These are phyloP conservation scores for Cinchona pubescens DNA, from an alignment of 257 asterid genomes.

Conservation along the genomic window DNA sequence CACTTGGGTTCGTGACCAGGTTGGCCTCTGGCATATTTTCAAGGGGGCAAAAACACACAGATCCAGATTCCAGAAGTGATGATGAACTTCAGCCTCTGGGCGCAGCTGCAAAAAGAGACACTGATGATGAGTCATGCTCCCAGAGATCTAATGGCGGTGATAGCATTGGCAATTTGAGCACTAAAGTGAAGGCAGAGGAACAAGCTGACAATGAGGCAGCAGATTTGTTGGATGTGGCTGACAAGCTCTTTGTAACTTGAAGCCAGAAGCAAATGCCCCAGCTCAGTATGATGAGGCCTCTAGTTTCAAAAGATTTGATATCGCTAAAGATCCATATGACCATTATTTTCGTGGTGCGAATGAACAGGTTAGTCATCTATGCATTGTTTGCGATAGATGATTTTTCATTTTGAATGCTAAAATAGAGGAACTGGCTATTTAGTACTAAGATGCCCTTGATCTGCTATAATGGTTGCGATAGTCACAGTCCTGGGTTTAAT, in stretches of 20 bases:
- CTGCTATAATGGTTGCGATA: not conserved
- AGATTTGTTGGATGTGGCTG: slow-evolving; percentile 44
- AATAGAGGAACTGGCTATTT: too few relatives aligned
- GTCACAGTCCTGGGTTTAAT: not conserved
- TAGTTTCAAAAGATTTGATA: slow-evolving; percentile 79
- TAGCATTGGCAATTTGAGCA: slow-evolving; percentile 33
- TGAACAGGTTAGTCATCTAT: slow-evolving; percentile 59
- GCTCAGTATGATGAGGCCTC: slow-evolving; percentile 31
- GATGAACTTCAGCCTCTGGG: slow-evolving; percentile 52
- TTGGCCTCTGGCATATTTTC: slow-evolving; percentile 89
- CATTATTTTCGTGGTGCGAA: slow-evolving; percentile 64
- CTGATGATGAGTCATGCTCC: slow-evolving; percentile 46
- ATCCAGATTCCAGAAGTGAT: slow-evolving; percentile 56
- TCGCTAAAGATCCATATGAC: slow-evolving; percentile 71
- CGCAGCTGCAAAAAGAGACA: slow-evolving; percentile 31
- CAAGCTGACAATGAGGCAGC: slow-evolving; percentile 34
- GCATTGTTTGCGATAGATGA: not conserved
- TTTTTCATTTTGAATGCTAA: not conserved
- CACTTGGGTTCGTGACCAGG: slow-evolving; percentile 84
- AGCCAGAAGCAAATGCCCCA: slow-evolving; percentile 36
- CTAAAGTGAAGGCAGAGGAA: slow-evolving; percentile 39
- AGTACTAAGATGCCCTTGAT: not conserved
- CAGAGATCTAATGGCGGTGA: slow-evolving; percentile 42
- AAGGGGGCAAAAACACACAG: slow-evolving; percentile 57
- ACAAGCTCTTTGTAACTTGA: slow-evolving; percentile 46